These are phyloP conservation scores for Parasitella parasitica DNA, from an alignment of 371 early-diverging fungal genomes.

Conservation along the genomic window DNA sequence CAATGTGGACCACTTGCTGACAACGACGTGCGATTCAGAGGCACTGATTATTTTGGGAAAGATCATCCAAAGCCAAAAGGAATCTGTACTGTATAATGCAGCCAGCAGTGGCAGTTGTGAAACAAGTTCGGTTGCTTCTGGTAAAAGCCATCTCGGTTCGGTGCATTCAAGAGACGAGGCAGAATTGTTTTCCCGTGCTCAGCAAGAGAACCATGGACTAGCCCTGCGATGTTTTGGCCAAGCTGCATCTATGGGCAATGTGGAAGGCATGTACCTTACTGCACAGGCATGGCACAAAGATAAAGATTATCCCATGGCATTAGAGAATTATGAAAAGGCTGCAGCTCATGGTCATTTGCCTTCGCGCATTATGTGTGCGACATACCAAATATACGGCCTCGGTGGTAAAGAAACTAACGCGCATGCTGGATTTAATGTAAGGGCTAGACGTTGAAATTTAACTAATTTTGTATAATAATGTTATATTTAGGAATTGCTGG, in stretches of 20 bases:
- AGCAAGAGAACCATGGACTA: constrained; percentile 26
- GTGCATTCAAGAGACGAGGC: background rate
- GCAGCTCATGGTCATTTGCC: constrained; percentile 33
- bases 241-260: constrained; percentile 37
- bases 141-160: background rate
- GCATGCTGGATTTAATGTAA: constrained; percentile 32
- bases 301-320: constrained; percentile 38
- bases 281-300: constrained; percentile 43
- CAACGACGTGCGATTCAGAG: constrained; percentile 32
- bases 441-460: background rate
- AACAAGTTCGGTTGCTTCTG: background rate
- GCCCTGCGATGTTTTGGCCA: constrained; percentile 35
- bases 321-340: constrained; percentile 39
- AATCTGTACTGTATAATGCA: background rate
- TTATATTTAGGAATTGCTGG: constrained; percentile 31
- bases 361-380: constrained; percentile 42
- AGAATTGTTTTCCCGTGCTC: constrained; percentile 16
- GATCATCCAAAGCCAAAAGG: constrained; percentile 21
- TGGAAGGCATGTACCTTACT: constrained; percentile 43
- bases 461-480: background rate
- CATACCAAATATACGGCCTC: constrained; percentile 33
- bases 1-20: constrained; percentile 25
- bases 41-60: constrained; percentile 35
- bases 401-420: constrained; percentile 34
- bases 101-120: background rate